Evolutionary conservation across 225 moss, liverwort and hornwort species (phyloP), one percentile per base, ranked within the genome.

Genomic region (Lunularia cruciata): DNA sequence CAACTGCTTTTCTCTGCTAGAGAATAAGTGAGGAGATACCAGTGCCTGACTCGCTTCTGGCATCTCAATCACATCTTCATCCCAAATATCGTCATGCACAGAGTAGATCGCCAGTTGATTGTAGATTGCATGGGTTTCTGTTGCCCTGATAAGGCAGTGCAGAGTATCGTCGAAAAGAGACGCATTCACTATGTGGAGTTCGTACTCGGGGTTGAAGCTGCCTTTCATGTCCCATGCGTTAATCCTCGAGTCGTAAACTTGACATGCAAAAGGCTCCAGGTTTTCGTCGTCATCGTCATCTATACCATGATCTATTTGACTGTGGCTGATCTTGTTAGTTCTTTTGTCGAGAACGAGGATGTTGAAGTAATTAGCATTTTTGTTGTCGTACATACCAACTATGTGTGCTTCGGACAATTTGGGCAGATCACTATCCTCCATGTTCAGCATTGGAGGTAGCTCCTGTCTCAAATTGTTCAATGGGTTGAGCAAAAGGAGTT

Each of bases 361-460:
- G 49, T 52, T 63, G 53, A 73, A 70, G 46, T 64, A 73, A 5
- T 68, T 48, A 2, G 35, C 10, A 4, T 28, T 49, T 7, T 28
- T 60, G 15, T 81, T 69, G 1, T 54, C 19, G 47, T 73, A 81
- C 81, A 81, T 73, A 10, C 81, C 81, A 34, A 76, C 51, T 0
- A 81, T 60, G 51, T 76, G 63, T 6, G 77, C 57, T 8, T 81
- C 81, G 9, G 57, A 52, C 2, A 18, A 5, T 22, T 56, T 27
- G 1, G 81, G 76, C 7, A 69, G 23, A 11, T 65, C 80, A 10
- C 45, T 39, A 28, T 68, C 39, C 16, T 73, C 64, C 81, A 76
- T 73, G 64, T 81, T 76, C 5, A 70, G 23, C 69, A 73, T 81
- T 34, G 81, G 76, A 52, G 81, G 81, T 42, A 81, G 39, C 18